Conservation (phyloP, 2,329 filamentous ascomycete genomes). For the Cyphellophora europaea region DNA sequence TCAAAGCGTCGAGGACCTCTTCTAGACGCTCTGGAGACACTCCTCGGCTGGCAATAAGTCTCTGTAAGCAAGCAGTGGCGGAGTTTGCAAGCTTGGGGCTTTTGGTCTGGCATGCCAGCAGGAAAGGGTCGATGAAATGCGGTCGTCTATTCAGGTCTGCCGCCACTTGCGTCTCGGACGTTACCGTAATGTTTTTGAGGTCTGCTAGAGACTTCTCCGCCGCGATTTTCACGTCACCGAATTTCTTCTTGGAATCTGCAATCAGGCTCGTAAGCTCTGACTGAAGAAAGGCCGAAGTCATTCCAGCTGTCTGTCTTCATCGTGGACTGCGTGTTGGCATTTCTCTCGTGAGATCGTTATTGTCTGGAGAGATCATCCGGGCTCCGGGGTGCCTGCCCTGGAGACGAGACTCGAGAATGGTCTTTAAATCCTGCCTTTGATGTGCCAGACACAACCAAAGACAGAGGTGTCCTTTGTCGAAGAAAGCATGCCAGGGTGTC, state of each 20-base stretch:
- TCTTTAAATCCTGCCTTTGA: too few species aligned
- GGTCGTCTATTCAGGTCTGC: conserved; percentile 71
- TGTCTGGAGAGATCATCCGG: not conserved
- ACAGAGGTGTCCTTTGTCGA: too few species aligned
- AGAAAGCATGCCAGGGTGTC: too few species aligned
- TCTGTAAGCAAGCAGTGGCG: conserved; percentile 79
- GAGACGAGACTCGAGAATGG: not conserved
- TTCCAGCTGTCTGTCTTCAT: conserved; percentile 8
- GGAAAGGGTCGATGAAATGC: conserved; percentile 84
- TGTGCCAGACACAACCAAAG: too few species aligned
- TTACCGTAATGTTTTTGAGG: conserved; percentile 64
- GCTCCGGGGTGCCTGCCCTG: not conserved
- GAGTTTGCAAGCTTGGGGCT: conserved; percentile 85
- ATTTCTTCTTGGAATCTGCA: conserved; percentile 91
- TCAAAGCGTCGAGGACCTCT: conserved; percentile 80
- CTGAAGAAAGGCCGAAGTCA: conserved; percentile 53
- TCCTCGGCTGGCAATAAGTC: conserved; percentile 72
- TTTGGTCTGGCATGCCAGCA: conserved; percentile 82
- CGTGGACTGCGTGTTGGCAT: not conserved
- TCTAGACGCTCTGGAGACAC: conserved; percentile 70
- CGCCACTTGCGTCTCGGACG: conserved; percentile 66
- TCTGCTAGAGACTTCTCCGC: conserved; percentile 91
- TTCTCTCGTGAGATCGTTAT: too few species aligned
- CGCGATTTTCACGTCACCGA: conserved; percentile 77
- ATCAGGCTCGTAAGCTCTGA: conserved; percentile 84